Conservation (phyloP, 176 grass and related monocot species). For the Typha latifolia region DNA sequence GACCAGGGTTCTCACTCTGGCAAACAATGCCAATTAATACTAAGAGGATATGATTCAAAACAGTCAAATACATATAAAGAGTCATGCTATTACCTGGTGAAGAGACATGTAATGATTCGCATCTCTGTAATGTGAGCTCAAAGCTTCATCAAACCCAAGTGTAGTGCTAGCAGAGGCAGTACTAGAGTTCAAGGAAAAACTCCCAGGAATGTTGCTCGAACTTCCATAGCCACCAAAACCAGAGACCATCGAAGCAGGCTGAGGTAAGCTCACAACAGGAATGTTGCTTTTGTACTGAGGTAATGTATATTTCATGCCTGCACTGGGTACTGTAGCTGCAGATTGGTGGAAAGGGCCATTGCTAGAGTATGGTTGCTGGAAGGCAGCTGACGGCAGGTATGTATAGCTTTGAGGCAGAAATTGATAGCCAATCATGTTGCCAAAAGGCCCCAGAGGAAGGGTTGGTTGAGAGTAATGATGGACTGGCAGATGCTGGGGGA, state of each 20-base stretch:
- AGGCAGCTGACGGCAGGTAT: conserved; percentile 61
- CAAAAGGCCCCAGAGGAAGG: conserved; percentile 55
- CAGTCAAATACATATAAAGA: not conserved
- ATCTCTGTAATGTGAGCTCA: conserved; percentile 82
- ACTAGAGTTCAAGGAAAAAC: conserved; percentile 54
- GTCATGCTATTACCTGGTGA: conserved; percentile 56
- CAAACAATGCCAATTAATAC: conserved; percentile 4
- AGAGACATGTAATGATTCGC: conserved; percentile 69
- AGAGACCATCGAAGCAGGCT: conserved; percentile 53
- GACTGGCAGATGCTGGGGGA: conserved; percentile 68
- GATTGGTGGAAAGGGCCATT: conserved; percentile 83
- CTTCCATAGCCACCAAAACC: conserved; percentile 79
- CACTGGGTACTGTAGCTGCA: conserved; percentile 46
- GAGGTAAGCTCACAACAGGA: conserved; percentile 54
- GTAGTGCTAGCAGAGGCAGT: conserved; percentile 45
- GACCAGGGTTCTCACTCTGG: conserved; percentile 70
- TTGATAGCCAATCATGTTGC: conserved; percentile 86
- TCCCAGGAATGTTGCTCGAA: conserved; percentile 60
- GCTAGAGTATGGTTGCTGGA: conserved; percentile 82
- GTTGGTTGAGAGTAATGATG: conserved; percentile 95
- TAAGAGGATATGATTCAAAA: not conserved
- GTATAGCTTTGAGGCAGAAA: conserved; percentile 77
- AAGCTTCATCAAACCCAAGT: conserved; percentile 70
- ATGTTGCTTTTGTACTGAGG: conserved; percentile 80
- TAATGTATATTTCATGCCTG: conserved; percentile 77